These are phyloP conservation scores for Candida dendrica DNA, from an alignment of 805 yeast species.

Conservation along the genomic window DNA sequence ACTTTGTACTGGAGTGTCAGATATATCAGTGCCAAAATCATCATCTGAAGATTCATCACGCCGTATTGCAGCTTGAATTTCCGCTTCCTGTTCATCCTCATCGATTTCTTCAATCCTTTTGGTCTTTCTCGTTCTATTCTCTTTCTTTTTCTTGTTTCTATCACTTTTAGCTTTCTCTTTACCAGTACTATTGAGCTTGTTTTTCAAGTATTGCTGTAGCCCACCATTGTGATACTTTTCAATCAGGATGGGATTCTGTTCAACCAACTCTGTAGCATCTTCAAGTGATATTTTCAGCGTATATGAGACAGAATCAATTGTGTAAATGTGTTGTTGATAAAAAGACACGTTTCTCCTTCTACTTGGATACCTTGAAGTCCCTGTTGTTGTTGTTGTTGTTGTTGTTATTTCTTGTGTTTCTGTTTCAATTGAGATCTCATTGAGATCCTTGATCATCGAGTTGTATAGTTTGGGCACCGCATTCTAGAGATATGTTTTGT, in stretches of 20 bases:
- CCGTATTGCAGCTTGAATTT: not conserved
- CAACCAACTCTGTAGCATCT: constrained; percentile 15
- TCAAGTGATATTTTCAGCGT: constrained; percentile 10
- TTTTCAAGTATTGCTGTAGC: constrained; percentile 8
- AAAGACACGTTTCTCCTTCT: constrained; percentile 12
- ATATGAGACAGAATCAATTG: constrained; percentile 18
- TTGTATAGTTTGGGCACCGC: not conserved
- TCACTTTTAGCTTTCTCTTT: not conserved
- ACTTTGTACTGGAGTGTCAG: not conserved
- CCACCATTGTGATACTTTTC: constrained; percentile 22
- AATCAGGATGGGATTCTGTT: constrained; percentile 14
- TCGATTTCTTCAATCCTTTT: not conserved
- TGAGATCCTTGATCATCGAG: not conserved
- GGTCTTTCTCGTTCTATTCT: not conserved
- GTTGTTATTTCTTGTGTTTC: too few species aligned
- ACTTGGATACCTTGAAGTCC: not conserved
- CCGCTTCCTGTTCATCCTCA: not conserved
- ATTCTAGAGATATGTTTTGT: not conserved
- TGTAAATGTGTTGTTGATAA: constrained; percentile 19
- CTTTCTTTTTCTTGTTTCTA: not conserved
- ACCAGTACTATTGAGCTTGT: constrained; percentile 1
- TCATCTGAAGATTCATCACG: not conserved
- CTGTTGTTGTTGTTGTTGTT: not conserved
- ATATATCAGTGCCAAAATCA: not conserved
- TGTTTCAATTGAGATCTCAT: not conserved